Evolutionary conservation across 2,329 filamentous ascomycete species (phyloP), one percentile per base, ranked within the genome.

Genomic region (Blumeria graminis): DNA sequence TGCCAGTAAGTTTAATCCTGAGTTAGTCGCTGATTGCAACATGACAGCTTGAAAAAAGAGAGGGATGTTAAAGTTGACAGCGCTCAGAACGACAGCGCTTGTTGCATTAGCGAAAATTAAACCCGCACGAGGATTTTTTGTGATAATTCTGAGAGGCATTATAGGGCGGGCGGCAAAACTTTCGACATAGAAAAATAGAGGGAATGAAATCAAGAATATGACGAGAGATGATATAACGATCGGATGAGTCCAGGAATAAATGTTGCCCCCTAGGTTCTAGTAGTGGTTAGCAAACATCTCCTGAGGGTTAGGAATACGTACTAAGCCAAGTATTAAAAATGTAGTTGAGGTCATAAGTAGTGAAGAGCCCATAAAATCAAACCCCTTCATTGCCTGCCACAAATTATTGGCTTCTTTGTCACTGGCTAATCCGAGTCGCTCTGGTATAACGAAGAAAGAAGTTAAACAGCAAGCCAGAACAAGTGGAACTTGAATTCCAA

Each of bases 11-110:
- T 80, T 76, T 33, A 87, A 75, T n/a, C 84, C 84, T 0, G 84
- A 86, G 28, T 74, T 71, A 0, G 84, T 86, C 14, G 84, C 80
- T 6, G 74, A 76, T 57, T 81, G 79, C 55, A 84, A 73, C 52
- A 85, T 78, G 32, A 86, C 82, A 39, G 80, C 82, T 65, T 86
- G 83, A 69, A 86, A 88, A 70, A 82, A 89, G 7, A 89, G 71
- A 0, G 84, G 84, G 6, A 76, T 72, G 65, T 81, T 81, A 64
- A 81, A 81, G 18, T 77, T 63, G 51, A 81, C 72, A 8, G 76
- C 73, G 61, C 78, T 79, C 54, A 71, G 64, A 10, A 80, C 64
- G 41, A 78, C 64, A 1, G 74, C 71, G 13, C 69, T 72, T 46
- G 78, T 64, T 61, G 72, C 71, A 63, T 80, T 81, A 57, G 71